phyloP scores from a whole-genome alignment of 345 rosid species.

The Mangifera indica region DNA sequence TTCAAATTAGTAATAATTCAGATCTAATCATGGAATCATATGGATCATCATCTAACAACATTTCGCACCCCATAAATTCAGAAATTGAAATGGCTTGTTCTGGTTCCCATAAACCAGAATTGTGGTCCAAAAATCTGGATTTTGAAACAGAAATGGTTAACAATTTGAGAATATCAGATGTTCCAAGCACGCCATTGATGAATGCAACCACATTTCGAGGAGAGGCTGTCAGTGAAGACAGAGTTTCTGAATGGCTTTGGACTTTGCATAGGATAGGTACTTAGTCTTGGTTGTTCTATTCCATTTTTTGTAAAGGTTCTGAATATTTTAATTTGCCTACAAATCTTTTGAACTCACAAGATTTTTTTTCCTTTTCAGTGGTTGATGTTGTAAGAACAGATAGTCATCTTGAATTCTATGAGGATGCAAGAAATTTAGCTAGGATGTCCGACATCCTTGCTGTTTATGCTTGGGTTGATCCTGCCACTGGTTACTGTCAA shows the following conservation, averaged over 20 bases:
- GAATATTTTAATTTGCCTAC: not conserved
- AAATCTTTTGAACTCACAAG: constrained; percentile 21
- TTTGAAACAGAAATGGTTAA: constrained; percentile 40
- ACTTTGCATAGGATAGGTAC: constrained; percentile 85
- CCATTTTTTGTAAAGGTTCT: constrained; percentile 4
- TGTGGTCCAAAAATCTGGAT: constrained; percentile 31
- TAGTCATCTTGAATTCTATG: constrained; percentile 88
- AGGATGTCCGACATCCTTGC: constrained; percentile 97
- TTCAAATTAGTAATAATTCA: constrained; percentile 67
- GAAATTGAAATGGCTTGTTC: constrained; percentile 57
- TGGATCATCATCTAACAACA: constrained; percentile 39
- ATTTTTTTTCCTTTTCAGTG: constrained; percentile 43
- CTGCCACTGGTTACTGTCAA: constrained; percentile 96
- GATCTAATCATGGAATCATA: constrained; percentile 68
- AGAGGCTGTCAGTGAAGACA: constrained; percentile 45
- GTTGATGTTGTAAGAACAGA: constrained; percentile 97
- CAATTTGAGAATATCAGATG: constrained; percentile 65
- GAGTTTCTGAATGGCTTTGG: constrained; percentile 95
- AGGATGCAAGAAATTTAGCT: constrained; percentile 75
- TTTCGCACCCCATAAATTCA: constrained; percentile 29
- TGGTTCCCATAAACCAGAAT: constrained; percentile 39
- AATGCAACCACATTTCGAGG: constrained; percentile 40
- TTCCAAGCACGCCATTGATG: constrained; percentile 47
- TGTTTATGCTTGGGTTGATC: constrained; percentile 96
- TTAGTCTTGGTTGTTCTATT: not conserved